Conservation (phyloP, 2,329 filamentous ascomycete genomes). For the Pyrenophora graminea region DNA sequence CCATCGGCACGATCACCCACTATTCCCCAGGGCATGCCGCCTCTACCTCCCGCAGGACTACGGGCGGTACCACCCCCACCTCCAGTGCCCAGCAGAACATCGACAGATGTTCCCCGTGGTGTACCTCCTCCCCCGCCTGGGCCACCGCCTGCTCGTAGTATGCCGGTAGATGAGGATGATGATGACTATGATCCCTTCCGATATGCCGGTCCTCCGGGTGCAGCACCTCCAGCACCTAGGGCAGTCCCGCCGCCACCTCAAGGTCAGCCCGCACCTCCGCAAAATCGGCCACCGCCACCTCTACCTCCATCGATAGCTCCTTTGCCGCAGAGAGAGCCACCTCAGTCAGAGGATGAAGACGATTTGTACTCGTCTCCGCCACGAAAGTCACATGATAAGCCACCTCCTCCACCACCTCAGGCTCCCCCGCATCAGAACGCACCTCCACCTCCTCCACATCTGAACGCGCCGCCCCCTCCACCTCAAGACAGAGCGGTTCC, state of each 20-base stretch:
- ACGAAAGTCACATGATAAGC: conserved; percentile 43
- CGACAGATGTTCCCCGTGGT: conserved; percentile 69
- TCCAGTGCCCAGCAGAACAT: conserved; percentile 58
- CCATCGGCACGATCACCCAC: conserved; percentile 51
- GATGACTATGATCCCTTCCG: conserved; percentile 73
- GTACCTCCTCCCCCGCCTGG: conserved; percentile 69
- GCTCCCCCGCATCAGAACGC: conserved; percentile 40
- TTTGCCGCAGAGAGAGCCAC: conserved; percentile 31
- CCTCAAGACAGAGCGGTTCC: conserved; percentile 48
- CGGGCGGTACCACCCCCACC: conserved; percentile 62
- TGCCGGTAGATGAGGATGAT: conserved; percentile 42
- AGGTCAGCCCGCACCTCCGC: conserved; percentile 36
- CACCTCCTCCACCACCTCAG: conserved; percentile 45
- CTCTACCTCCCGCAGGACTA: conserved; percentile 43
- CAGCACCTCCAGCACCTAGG: conserved; percentile 40
- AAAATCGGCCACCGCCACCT: conserved; percentile 37
- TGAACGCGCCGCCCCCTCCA: conserved; percentile 45
- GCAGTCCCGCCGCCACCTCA: conserved; percentile 44
- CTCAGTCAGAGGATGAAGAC: conserved; percentile 41
- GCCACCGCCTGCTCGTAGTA: conserved; percentile 65
- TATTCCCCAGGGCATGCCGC: conserved; percentile 40
- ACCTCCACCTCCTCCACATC: conserved; percentile 45
- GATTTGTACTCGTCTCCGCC: conserved; percentile 44
- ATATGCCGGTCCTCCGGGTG: conserved; percentile 45
- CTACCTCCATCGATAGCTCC: conserved; percentile 44